Evolutionary conservation across 129 eudicot genomes (phyloP).

Genomic region (Gnaphalium uliginosum): DNA sequence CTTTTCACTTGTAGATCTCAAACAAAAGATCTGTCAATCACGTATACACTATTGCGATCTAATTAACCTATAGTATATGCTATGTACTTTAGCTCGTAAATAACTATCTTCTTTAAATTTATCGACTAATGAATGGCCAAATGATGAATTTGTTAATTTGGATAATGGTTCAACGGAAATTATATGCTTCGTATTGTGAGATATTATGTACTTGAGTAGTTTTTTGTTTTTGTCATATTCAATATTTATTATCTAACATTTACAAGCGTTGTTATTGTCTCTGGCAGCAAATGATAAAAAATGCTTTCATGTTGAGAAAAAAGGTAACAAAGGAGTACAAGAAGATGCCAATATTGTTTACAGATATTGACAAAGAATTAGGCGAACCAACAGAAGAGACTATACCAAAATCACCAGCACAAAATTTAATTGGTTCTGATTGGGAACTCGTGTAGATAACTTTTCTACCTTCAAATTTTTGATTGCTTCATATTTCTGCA

Average conservation of each 20-base stretch:
- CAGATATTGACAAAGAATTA: conserved; percentile 48
- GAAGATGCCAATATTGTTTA: conserved; percentile 52
- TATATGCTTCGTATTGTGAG: not conserved
- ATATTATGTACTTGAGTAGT: not conserved
- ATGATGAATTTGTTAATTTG: not conserved
- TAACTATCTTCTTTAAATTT: not conserved
- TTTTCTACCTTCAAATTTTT: not conserved
- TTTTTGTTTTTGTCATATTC: not conserved
- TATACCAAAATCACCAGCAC: conserved; percentile 15
- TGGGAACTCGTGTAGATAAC: conserved; percentile 62
- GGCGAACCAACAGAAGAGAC: conserved; percentile 9
- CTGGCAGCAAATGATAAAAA: conserved; percentile 50
- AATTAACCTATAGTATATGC: not conserved
- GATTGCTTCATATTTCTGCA: conserved; percentile 23
- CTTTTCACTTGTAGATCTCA: not conserved
- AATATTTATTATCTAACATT: not conserved
- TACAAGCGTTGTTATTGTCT: conserved; percentile 20
- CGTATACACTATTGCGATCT: no score
- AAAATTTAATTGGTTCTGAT: conserved; percentile 39
- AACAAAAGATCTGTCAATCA: not conserved
- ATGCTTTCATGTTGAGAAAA: conserved; percentile 55
- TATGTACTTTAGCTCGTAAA: not conserved
- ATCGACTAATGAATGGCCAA: not conserved
- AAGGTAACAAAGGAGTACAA: conserved; percentile 62
- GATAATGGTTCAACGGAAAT: not conserved